Percentiles rank a stretch among this genome's conserved stretches.
phyloP scores from a whole-genome alignment of 2,329 filamentous ascomycete species.

The Colletotrichum simmondsii region DNA sequence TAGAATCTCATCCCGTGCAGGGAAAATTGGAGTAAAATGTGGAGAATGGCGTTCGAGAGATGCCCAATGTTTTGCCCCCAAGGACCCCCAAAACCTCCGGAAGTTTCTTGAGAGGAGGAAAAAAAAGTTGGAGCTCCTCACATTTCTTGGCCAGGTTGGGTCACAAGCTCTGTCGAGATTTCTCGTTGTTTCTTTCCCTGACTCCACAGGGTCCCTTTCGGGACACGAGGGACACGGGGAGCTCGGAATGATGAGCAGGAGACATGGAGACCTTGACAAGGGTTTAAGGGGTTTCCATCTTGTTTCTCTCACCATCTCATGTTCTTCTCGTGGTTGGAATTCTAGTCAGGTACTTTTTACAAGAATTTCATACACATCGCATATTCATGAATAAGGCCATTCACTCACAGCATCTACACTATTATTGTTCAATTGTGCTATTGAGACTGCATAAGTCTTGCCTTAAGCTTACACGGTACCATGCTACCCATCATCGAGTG shows the following conservation, averaged over 20 bases:
- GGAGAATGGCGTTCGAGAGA: conserved; percentile 1
- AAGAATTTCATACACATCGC: background rate
- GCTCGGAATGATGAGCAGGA: background rate
- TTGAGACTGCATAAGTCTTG: background rate
- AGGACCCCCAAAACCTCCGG: background rate
- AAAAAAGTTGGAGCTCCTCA: conserved; percentile 16
- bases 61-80: conserved; percentile 18
- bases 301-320: background rate
- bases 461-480: background rate
- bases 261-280: background rate
- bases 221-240: background rate
- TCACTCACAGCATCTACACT: background rate
- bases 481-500: background rate
- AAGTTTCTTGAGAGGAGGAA: background rate
- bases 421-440: background rate
- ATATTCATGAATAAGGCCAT: background rate
- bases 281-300: background rate
- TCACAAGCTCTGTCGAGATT: conserved; percentile 18
- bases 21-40: conserved; percentile 21
- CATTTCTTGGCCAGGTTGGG: background rate
- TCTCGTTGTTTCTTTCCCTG: background rate
- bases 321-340: background rate
- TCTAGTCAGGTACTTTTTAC: background rate
- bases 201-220: conserved; percentile 12
- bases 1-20: conserved; percentile 22